Conservation (phyloP, 2,329 filamentous ascomycete genomes). For the Colletotrichum echinochloae region DNA sequence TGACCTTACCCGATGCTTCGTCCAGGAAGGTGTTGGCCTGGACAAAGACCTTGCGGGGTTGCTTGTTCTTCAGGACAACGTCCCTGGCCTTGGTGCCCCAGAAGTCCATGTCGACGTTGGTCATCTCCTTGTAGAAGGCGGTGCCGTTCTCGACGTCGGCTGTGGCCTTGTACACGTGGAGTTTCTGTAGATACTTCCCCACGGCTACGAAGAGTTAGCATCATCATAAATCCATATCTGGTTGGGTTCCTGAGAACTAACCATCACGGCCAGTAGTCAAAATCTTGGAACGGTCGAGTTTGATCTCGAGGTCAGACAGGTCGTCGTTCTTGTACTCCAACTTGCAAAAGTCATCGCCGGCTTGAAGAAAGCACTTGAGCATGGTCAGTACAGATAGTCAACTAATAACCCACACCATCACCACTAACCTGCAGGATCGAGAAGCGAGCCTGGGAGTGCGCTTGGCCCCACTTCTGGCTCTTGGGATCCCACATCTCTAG, state of each 20-base stretch:
- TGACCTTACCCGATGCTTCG: constrained; percentile 75
- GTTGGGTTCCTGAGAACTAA: constrained; percentile 46
- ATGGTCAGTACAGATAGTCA: constrained; percentile 11
- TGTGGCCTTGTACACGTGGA: constrained; percentile 93
- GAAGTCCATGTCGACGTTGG: constrained; percentile 82
- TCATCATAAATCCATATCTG: neutral
- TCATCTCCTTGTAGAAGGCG: constrained; percentile 86
- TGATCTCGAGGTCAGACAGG: constrained; percentile 84
- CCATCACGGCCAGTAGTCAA: constrained; percentile 81
- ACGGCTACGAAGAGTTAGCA: constrained; percentile 68
- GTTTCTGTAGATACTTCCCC: constrained; percentile 86
- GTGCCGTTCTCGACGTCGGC: constrained; percentile 84
- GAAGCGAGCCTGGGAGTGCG: constrained; percentile 92
- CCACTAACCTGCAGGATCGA: constrained; percentile 74
- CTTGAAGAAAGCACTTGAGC: constrained; percentile 78
- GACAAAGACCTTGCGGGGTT: constrained; percentile 91
- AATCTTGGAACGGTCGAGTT: constrained; percentile 88
- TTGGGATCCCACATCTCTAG: constrained; percentile 97
- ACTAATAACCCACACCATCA: neutral
- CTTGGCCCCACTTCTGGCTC: constrained; percentile 90
- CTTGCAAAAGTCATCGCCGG: constrained; percentile 87
- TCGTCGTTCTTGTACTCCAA: constrained; percentile 80
- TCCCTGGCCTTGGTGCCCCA: constrained; percentile 85
- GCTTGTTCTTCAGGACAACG: constrained; percentile 80
- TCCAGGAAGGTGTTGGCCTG: constrained; percentile 89